Evolutionary conservation across 2,329 filamentous ascomycete genomes (phyloP), one percentile per base, ranked within the genome.

Genomic region (Beauveria varroae): DNA sequence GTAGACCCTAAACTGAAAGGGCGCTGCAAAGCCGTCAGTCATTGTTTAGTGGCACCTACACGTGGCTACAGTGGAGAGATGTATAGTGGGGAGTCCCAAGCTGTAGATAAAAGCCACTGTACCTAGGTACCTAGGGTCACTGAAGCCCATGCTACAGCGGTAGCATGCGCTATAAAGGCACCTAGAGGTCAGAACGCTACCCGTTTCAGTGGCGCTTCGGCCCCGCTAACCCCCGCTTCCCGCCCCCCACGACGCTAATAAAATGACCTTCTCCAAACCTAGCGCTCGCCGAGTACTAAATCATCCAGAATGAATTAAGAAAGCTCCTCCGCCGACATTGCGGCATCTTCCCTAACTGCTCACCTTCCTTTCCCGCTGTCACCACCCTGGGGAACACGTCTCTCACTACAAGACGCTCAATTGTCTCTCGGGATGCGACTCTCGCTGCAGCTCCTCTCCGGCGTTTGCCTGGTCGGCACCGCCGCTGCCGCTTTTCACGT

Each of bases 401-500:
- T 12, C 14, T 26, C 20, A 34, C 22, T 8, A 43, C 40, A 8
- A 24, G 54, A 56, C 54, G 28, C 41, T 16, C 54, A 7, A 1
- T 30, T 9, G n/a, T 10, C 16, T 14, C 20, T 26, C 40, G 49
- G 1, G 14, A 60, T 60, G 57, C 53, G 50, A 34, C 30, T 22
- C 9, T 54, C 57, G 40, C 41, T 47, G 20, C 49, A 22, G 37
- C 30, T 40, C 6, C 49, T 60, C 50, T 43, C 53, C 2, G 37
- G 24, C 37, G 52, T 41, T n/a, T 49, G 49, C 9, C 53, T 57
- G 16, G 60, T 53, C 44, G 34, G 60, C 26, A 34, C 26, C 44
- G 60, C 53, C 12, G 34, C 56, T 18, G 60, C 60, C 37, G 46
- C 54, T 20, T 53, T 57, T 26, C 28, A 43, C n/a, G 54, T 40